Base-by-base conservation (phyloP, 148 eudicot species). In the Camellia japonica region DNA sequence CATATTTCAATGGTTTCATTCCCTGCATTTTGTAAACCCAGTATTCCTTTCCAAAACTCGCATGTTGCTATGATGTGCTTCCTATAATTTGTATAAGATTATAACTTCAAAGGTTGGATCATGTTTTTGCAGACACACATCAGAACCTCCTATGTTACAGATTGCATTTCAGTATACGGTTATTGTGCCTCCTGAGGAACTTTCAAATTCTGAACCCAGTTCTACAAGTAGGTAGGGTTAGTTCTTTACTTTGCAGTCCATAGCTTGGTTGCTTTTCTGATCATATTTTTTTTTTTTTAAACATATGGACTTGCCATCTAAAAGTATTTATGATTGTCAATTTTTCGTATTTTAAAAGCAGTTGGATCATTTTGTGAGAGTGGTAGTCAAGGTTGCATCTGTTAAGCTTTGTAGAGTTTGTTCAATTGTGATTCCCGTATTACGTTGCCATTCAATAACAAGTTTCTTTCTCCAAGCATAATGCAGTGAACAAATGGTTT, bases 161-260 rank as follows among this genome's bases (percentile, higher is more conserved):
- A 79, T 95, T 79, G 98, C 98, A 76, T 95, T 95, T 86, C 98
- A 95, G 85, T 95, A 95, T 85, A 83, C 97, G 78, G 94, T 95
- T 72, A 88, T 93, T 85, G 97, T 95, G 81, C 98, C 98, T 51
- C 93, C 93, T 11, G 92, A 93, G 80, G 93, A 93, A 89, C 89
- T 83, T 78, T 82, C 91, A 54, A 80, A 71, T 78, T 83, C 97
- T 59, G 89, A 85, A 68, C 81, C 91, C 84, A 86, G 90, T 78
- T 68, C 91, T 76, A 81, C 90, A 61, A 90, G 89, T 86, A 95
- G 98, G 98, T 95, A 92, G 64, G 90, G 70, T 73, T 81, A 74
- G 70, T 70, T 77, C 59, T 59, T n/a, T 60, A 67, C 38, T 12
- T n/a, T 30, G 11, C 54, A 68, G 49, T 58, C 2, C 66, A 13